phyloP scores from a whole-genome alignment of 2,329 filamentous ascomycete species.

The Chaetothyriales sp. region DNA sequence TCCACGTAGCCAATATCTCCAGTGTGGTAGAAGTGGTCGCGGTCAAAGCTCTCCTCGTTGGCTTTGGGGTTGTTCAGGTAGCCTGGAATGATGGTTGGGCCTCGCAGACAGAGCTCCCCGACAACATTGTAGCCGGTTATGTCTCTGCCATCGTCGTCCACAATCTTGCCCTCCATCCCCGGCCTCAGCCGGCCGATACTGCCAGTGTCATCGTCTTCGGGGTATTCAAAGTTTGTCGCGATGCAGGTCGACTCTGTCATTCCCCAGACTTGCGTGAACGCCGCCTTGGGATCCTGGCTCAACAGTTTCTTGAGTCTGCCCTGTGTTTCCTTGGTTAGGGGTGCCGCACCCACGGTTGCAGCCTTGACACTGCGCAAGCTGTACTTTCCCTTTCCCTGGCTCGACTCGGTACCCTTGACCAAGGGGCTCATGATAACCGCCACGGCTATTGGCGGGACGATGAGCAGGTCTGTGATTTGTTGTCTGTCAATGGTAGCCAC shows the following conservation, averaged over 20 bases:
- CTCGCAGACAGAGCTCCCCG: constrained; percentile 35
- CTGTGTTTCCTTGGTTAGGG: constrained; percentile 30
- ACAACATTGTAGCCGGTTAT: constrained; percentile 35
- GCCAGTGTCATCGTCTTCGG: constrained; percentile 8
- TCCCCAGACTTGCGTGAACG: constrained; percentile 37
- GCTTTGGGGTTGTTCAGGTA: constrained; percentile 34
- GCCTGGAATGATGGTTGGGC: constrained; percentile 37
- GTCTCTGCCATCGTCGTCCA: constrained; percentile 42
- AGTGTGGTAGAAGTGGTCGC: constrained; percentile 26
- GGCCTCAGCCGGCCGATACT: constrained; percentile 9
- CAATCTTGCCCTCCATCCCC: constrained; percentile 22
- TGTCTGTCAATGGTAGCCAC: constrained; percentile 26
- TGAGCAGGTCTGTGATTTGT: constrained; percentile 33
- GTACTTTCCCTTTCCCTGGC: constrained; percentile 1
- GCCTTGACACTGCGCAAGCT: constrained; percentile 28
- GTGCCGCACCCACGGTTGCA: constrained; percentile 34
- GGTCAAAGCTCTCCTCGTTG: constrained; percentile 28
- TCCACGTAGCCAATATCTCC: constrained; percentile 39
- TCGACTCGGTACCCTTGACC: background rate
- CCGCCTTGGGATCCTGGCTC: constrained; percentile 21
- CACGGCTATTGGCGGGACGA: constrained; percentile 33
- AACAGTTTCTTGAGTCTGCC: constrained; percentile 28
- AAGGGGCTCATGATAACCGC: constrained; percentile 18
- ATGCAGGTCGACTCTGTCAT: constrained; percentile 35
- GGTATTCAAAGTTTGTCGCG: constrained; percentile 8